phyloP scores from a whole-genome alignment of 495 filamentous ascomycete species.

The Clavariopsis aquatica region DNA sequence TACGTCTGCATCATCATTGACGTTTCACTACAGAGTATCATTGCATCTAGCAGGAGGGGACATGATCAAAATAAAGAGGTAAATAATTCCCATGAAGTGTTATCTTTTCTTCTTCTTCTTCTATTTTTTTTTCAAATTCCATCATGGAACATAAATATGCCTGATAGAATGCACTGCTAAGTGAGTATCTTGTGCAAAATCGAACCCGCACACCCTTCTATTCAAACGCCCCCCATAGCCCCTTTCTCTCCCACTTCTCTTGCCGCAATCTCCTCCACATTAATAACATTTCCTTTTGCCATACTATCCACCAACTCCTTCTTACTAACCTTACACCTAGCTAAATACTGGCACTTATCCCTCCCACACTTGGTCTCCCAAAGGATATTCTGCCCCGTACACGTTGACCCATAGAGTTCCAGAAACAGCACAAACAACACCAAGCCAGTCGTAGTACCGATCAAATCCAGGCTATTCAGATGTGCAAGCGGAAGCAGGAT shows the following conservation, averaged over 20 bases:
- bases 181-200: too few species aligned
- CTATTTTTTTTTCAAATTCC: too few species aligned
- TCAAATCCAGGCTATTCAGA: constrained; percentile 53
- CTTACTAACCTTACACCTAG: constrained; percentile 44
- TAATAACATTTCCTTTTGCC: constrained; percentile 41
- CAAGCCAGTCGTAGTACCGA: constrained; percentile 53
- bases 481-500: constrained; percentile 52
- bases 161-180: too few species aligned
- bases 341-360: constrained; percentile 43
- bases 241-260: constrained; percentile 36
- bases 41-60: too few species aligned
- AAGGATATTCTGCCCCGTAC: constrained; percentile 49
- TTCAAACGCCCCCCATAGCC: too few species aligned
- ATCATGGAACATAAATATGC: too few species aligned
- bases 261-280: constrained; percentile 47
- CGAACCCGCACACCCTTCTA: too few species aligned
- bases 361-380: constrained; percentile 29
- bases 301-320: constrained; percentile 45
- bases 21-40: too few species aligned
- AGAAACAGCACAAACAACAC: constrained; percentile 51
- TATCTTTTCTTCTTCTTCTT: too few species aligned
- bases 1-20: too few species aligned
- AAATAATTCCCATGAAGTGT: too few species aligned
- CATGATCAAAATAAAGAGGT: too few species aligned
- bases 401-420: constrained; percentile 55